Evolutionary conservation across 2,329 filamentous ascomycete species (phyloP), one percentile per base, ranked within the genome.

Genomic region (Zarea fungicola): DNA sequence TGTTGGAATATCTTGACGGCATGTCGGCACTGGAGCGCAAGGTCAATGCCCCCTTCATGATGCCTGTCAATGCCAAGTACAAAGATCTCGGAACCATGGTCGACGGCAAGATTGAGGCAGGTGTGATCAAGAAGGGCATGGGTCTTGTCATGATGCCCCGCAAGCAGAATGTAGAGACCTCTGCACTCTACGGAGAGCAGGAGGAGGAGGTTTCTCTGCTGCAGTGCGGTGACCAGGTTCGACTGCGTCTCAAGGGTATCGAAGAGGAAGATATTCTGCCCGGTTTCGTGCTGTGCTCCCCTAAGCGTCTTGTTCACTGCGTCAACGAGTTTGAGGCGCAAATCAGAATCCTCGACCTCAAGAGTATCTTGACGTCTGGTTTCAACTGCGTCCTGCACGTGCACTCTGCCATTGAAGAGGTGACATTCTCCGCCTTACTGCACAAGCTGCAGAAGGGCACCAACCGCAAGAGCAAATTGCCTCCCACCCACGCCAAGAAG

Each of bases 321-420:
- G 95, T 99, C 31, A 72, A 78, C 44, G 76, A 84, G 42, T 99
- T 99, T 59, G 95, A 99, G 72, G 95, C 93, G 3, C 95, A 99
- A 72, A 96, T 99, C 63, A 85, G 89, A 52, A 90, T 99, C 55
- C 76, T 99, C 44, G 93, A 99, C 56, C 76, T 99, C 55, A 96
- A 95, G 81, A 90, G 76, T 60, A 99, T 99, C 63, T 77, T 99
- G 32, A 88, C 87, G 8, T 89, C 92, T 18, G 93, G 93, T 45
- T 99, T 96, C 75, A 96, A 96, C 74, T 99, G 93, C 63, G 95
- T 99, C 34, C 76, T 99, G 58, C 93, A 99, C 72, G 89, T 99
- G 19, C 93, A 99, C 71, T 90, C 92, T 5, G 93, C 93, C 19
- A 95, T 96, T 53, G 93, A 99, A 74, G 93, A 99, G 69, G 89